Base-by-base conservation (phyloP, 208 protist genomes). In the Strigomonas culicis region DNA sequence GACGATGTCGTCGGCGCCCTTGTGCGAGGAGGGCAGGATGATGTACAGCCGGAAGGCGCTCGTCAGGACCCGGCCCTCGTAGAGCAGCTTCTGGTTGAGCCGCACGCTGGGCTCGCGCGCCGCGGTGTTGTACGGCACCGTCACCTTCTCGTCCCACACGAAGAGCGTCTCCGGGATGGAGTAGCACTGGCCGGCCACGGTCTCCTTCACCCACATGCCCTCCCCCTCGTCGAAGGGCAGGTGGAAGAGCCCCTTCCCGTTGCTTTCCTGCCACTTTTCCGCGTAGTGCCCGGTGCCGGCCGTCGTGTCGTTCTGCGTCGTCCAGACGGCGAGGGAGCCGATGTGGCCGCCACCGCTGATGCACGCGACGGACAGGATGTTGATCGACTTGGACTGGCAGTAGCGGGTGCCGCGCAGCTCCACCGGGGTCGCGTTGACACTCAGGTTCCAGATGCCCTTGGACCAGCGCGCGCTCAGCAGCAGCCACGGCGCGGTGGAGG, bases 141-240 rank as follows among this genome's bases (percentile, higher is more conserved):
- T 69, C 17, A 84, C 41, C 15, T 66, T 68, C 21, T 66, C 44
- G 63, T 94, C 88, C 86, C 87, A 96, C 32, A 82, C 66, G 57
- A 79, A 75, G 11, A 43, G 47, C 7, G 69, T 68, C 51, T 77
- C 67, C 43, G 57, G 44, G n/a, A 96, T 62, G n/a, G 68, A 50
- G 53, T 84, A 51, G 39, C 77, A 77, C 21, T 52, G 59, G 22
- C 69, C 51, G 0, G 83, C 32, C 11, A 75, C 81, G 36, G 80
- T 71, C 53, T 96, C 88, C 74, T 96, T 96, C 34, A 94, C 30
- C 86, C 85, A 94, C 34, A 80, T 53, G 0, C 90, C 90, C 41
- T 77, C 81, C 7, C 90, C 88, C 62, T 96, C 90, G 76, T 96
- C 90, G 53, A 96, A 70, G 2, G 90, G 90, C 6, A 93, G 59